Base-by-base conservation (phyloP, 441 rosid genomes). In the Flueggea neowawraea region DNA sequence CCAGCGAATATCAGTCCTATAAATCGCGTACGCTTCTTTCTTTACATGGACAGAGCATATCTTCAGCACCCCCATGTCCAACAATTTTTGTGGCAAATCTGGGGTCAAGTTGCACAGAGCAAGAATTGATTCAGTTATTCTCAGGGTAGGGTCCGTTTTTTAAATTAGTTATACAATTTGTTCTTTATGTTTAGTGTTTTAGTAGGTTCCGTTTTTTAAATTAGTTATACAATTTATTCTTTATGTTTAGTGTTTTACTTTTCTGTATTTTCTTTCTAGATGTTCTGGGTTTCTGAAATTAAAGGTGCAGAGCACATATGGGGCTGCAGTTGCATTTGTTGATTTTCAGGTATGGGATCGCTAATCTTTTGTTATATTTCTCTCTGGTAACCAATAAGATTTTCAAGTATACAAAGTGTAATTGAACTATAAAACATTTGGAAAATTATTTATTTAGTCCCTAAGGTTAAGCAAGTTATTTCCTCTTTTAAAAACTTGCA, bases 281-380 rank as follows among this genome's bases (percentile, higher is more conserved):
- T 85, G 84, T 70, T 81, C 81, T 60, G 97, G 96, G 48, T 90
- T 88, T 82, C 72, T 90, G 83, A 90, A 86, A 70, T 65, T 90
- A 73, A 92, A 90, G 70, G 85, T 88, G 80, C 94, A 90, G 78
- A 75, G 87, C 68, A 90, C 90, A 6, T 84, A 88, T 53, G 91
- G 94, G 53, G 69, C 88, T 64, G 87, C 90, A n/a, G 92, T 92
- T 73, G 96, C 95, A 69, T 88, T 92, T 77, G 90, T 90, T 60
- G 97, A 92, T 77, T 88, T 90, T 60, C 88, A 84, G 98, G 95
- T 92, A 72, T 50, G 12, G 39, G 14, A 51, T 65, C 28, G 16
- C 43, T 2, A 2, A 22, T 22, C 28, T 22, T 22, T 22, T 22
- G 28, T 22, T 22, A 22, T 22, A 22, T 22, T 22, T 22, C 28